phyloP scores from a whole-genome alignment of 495 filamentous ascomycete genomes.

The Podospora bellae-mahoneyi region DNA sequence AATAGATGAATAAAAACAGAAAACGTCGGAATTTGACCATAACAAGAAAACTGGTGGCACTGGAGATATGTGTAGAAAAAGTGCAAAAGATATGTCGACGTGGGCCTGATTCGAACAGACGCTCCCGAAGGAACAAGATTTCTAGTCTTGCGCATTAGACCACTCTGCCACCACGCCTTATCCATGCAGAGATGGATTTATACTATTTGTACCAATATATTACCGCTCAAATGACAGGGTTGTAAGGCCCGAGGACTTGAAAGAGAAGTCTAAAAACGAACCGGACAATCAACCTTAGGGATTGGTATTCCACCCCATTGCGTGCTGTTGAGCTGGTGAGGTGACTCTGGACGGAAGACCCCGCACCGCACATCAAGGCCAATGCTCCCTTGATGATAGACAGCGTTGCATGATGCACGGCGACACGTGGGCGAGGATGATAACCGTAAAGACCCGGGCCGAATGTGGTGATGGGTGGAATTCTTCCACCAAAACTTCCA shows the following conservation, averaged over 20 bases:
- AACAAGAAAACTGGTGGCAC: too few species aligned
- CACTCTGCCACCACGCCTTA: not conserved
- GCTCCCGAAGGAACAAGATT: not conserved
- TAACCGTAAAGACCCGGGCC: not conserved
- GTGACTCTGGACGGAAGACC: not conserved
- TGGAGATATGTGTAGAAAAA: not conserved
- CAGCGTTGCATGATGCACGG: not conserved
- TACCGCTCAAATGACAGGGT: too few species aligned
- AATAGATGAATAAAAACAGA: too few species aligned
- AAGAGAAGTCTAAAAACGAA: too few species aligned
- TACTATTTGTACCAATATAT: too few species aligned
- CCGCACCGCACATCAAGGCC: not conserved
- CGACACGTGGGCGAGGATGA: not conserved
- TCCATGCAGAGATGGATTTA: not conserved
- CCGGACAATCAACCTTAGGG: too few species aligned
- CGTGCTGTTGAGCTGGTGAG: too few species aligned
- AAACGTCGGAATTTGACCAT: too few species aligned
- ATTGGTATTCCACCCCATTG: too few species aligned
- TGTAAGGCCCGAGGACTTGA: too few species aligned
- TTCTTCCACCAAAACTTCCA: constrained; percentile 14
- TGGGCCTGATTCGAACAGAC: constrained; percentile 9
- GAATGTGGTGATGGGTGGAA: not conserved
- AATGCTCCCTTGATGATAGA: too few species aligned
- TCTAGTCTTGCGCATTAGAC: not conserved
- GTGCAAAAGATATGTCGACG: not conserved